A percentile compares a stretch with the other conserved stretches of the same genome.
phyloP scores from a whole-genome alignment of 106 monocot genomes.

The Dendrobium catenatum region DNA sequence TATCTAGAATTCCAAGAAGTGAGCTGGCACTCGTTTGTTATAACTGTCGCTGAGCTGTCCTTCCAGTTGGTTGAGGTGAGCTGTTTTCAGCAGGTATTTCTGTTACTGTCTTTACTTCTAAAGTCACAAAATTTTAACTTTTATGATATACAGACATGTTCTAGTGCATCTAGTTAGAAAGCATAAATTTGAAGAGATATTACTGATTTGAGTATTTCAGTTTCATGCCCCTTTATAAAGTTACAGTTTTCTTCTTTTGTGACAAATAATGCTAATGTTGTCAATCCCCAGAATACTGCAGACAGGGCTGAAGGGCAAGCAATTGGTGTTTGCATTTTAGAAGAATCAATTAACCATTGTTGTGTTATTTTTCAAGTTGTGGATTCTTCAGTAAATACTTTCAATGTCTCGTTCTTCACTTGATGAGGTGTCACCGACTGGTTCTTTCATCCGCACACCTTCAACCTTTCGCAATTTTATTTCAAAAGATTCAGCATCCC shows the following conservation, averaged over 20 bases:
- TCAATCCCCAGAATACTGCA: not conserved
- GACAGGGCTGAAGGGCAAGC: not conserved
- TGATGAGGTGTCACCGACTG: conserved; percentile 57
- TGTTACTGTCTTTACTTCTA: not conserved
- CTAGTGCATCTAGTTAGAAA: not conserved
- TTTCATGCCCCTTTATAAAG: not conserved
- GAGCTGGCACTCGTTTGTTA: too few relatives aligned
- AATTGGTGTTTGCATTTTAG: not conserved
- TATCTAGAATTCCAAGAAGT: too few relatives aligned
- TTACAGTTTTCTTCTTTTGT: not conserved
- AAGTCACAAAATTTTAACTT: not conserved
- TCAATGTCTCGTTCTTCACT: conserved; percentile 68
- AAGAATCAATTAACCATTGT: not conserved
- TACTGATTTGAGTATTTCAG: not conserved
- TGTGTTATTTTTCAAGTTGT: not conserved
- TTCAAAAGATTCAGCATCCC: conserved; percentile 47
- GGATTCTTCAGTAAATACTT: not conserved
- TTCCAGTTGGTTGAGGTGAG: too few relatives aligned
- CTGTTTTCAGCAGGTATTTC: too few relatives aligned
- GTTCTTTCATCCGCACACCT: conserved; percentile 71
- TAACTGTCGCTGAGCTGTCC: too few relatives aligned
- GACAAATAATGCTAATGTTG: not conserved
- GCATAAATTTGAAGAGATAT: not conserved
- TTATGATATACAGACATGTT: not conserved
- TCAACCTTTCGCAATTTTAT: conserved; percentile 77